Evolutionary conservation across 2,329 filamentous ascomycete genomes (phyloP).

Genomic region (Didymella arachidicola): DNA sequence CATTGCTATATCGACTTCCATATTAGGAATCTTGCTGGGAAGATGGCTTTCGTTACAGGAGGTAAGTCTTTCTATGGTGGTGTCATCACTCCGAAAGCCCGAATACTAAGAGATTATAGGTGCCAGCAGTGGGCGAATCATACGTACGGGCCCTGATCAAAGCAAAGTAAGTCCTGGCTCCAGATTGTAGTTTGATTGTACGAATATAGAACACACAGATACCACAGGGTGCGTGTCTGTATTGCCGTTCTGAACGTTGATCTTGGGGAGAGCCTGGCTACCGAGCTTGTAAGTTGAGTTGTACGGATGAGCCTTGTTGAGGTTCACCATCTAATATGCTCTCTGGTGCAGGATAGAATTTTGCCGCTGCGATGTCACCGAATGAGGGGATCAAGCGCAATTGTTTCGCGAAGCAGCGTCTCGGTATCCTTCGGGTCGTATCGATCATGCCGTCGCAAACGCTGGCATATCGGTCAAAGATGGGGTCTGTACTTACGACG

Average conservation of each 20-base stretch:
- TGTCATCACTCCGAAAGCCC: not conserved
- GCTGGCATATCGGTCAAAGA: not conserved
- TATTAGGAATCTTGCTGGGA: not conserved
- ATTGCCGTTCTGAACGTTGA: not conserved
- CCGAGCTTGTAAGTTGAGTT: not conserved
- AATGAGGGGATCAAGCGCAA: not conserved
- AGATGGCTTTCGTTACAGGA: not conserved
- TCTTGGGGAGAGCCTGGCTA: not conserved
- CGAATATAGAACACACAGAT: too few species aligned
- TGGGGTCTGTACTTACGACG: not conserved
- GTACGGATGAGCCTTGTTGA: not conserved
- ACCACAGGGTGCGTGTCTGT: not conserved
- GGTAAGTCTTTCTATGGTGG: not conserved
- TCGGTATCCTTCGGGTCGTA: not conserved
- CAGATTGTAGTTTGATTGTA: too few species aligned
- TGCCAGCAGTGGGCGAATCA: not conserved
- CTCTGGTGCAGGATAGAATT: not conserved
- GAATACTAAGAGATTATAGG: not conserved
- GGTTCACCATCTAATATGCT: not conserved
- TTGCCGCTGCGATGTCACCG: not conserved
- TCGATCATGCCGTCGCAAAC: not conserved
- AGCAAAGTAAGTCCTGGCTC: not conserved
- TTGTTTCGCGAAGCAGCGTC: not conserved
- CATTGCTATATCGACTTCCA: not conserved
- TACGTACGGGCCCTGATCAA: not conserved